Evolutionary conservation across 257 asterid genomes (phyloP).

Genomic region (Penstemon davidsonii): DNA sequence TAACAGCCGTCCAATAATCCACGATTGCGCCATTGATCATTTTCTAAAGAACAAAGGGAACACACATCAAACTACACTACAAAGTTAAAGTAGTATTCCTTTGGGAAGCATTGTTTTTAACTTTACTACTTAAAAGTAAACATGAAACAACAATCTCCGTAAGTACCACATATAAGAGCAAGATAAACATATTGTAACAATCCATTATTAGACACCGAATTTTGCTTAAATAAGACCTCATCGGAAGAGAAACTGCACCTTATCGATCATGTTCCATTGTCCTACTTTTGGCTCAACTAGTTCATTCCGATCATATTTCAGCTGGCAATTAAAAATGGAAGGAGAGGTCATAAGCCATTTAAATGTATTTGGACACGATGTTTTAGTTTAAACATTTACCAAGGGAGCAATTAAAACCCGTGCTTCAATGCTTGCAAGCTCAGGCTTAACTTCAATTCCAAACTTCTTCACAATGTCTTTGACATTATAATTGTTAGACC

Average conservation of each 20-base stretch:
- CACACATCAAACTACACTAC: neutral
- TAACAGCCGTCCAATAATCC: conserved; percentile 63
- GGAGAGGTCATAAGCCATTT: neutral
- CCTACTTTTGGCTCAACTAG: conserved; percentile 61
- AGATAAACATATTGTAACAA: too few species aligned
- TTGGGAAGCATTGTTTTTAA: too few species aligned
- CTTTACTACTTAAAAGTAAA: too few species aligned
- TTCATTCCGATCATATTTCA: conserved; percentile 62
- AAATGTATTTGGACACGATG: neutral
- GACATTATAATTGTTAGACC: conserved; percentile 30
- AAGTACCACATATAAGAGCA: too few species aligned
- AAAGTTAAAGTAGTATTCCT: too few species aligned
- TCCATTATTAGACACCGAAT: too few species aligned
- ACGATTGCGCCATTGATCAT: conserved; percentile 66
- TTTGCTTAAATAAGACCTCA: neutral
- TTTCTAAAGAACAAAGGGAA: conserved; percentile 43
- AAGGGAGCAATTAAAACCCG: conserved; percentile 74
- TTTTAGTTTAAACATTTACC: conserved; percentile 31
- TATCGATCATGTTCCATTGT: conserved; percentile 81
- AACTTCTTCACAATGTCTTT: conserved; percentile 47
- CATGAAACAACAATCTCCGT: too few species aligned
- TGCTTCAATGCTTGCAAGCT: conserved; percentile 57
- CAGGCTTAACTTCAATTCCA: conserved; percentile 53
- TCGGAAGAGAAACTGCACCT: conserved; percentile 39
- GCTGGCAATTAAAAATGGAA: conserved; percentile 38